Evolutionary conservation across 2,329 filamentous ascomycete genomes (phyloP).

Genomic region (Calonectria montana): DNA sequence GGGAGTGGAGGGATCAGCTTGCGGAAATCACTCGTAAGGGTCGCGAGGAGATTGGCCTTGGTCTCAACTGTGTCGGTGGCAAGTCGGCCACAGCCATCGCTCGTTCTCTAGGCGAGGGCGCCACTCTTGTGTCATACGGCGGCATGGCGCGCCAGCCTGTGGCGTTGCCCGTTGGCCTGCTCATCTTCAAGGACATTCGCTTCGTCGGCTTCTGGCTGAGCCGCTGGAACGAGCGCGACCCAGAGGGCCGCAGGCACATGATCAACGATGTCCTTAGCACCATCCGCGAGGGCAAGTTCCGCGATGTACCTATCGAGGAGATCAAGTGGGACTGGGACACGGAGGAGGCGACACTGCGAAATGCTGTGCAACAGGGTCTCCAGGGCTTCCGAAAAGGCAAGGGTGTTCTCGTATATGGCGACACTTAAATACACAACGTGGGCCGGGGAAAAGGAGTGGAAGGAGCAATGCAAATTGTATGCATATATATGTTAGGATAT

Average conservation of each 20-base stretch:
- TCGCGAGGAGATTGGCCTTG: conserved; percentile 78
- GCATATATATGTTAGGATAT: background rate
- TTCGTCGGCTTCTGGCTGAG: conserved; percentile 97
- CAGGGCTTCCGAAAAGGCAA: conserved; percentile 89
- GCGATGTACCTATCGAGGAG: conserved; percentile 84
- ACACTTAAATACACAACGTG: conserved; percentile 55
- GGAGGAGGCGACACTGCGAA: conserved; percentile 73
- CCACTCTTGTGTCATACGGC: conserved; percentile 90
- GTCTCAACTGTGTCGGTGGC: conserved; percentile 93
- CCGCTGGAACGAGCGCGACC: conserved; percentile 83
- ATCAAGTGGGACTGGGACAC: conserved; percentile 88
- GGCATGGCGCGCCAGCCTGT: conserved; percentile 94
- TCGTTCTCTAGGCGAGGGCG: conserved; percentile 75
- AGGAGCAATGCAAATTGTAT: background rate
- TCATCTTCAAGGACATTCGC: conserved; percentile 93
- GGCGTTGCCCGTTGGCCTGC: conserved; percentile 79
- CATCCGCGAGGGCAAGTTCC: conserved; percentile 80
- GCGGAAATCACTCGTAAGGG: conserved; percentile 77
- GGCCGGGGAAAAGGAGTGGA: background rate
- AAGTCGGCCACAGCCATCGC: conserved; percentile 84
- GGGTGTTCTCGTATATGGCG: conserved; percentile 85
- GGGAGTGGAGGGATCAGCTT: conserved; percentile 71
- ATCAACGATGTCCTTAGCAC: conserved; percentile 86
- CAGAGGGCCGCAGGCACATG: conserved; percentile 79
- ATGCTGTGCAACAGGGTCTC: conserved; percentile 84